Conservation (phyloP, 768 basidiomycete species). For the Amanita pseudoporphyria region DNA sequence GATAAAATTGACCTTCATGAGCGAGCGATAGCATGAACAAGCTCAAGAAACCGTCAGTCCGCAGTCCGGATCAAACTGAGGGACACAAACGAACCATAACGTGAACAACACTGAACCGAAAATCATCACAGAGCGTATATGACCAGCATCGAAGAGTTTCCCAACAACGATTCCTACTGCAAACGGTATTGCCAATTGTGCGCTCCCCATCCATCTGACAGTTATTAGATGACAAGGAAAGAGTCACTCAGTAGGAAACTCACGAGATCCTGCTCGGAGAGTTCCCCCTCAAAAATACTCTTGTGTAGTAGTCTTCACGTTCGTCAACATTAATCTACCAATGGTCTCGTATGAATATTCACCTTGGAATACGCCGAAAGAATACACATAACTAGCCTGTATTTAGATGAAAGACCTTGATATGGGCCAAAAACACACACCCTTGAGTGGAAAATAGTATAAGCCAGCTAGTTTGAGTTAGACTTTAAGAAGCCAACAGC, state of each 20-base stretch:
- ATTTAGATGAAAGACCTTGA: not conserved
- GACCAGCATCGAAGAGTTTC: slow-evolving; percentile 36
- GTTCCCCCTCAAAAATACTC: slow-evolving; percentile 25
- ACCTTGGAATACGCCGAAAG: slow-evolving; percentile 26
- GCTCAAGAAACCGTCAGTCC: slow-evolving; percentile 24
- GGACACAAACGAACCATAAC: slow-evolving; percentile 20
- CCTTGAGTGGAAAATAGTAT: slow-evolving; percentile 39
- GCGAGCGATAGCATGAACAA: slow-evolving; percentile 37
- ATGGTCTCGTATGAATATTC: slow-evolving; percentile 7
- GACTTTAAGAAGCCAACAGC: not conserved
- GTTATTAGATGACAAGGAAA: not conserved
- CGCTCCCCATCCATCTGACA: slow-evolving; percentile 39
- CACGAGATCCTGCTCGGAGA: slow-evolving; percentile 39
- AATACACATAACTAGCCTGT: not conserved
- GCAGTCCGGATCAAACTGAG: slow-evolving; percentile 20
- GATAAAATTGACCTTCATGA: slow-evolving; percentile 31
- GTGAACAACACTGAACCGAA: slow-evolving; percentile 17
- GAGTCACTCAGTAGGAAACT: slow-evolving; percentile 3
- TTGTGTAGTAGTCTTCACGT: slow-evolving; percentile 40
- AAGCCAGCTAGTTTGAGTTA: slow-evolving; percentile 23
- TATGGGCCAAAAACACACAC: slow-evolving; percentile 13
- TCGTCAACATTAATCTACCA: slow-evolving; percentile 31
- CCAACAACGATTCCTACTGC: slow-evolving; percentile 31
- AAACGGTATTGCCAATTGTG: slow-evolving; percentile 37
- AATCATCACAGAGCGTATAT: slow-evolving; percentile 28